Conservation (phyloP, 495 filamentous ascomycete species). For the Trichoderma orchidacearum region DNA sequence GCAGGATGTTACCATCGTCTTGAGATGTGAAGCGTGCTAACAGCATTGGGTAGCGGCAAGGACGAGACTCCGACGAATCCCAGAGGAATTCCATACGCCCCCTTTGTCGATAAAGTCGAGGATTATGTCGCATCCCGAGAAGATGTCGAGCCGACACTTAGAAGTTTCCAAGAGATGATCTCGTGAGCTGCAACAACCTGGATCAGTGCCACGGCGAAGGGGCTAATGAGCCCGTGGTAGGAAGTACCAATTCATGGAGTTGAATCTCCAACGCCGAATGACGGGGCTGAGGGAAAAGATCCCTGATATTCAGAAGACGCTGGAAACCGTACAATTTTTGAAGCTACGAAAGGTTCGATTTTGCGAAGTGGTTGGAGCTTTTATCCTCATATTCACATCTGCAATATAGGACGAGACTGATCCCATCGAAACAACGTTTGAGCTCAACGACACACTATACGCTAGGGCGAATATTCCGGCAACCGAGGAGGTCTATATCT, state of each 20-base stretch:
- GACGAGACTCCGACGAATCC: conserved; percentile 62
- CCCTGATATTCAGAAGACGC: conserved; percentile 93
- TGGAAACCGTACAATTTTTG: conserved; percentile 83
- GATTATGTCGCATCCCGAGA: conserved; percentile 80
- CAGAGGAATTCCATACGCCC: conserved; percentile 85
- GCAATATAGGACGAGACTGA: conserved; percentile 32
- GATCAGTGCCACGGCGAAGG: not conserved
- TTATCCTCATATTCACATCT: not conserved
- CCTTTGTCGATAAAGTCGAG: conserved; percentile 92
- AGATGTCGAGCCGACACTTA: conserved; percentile 80
- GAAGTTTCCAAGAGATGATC: conserved; percentile 98
- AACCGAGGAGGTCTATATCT: conserved; percentile 89
- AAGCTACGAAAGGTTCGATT: conserved; percentile 45
- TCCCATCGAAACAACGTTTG: conserved; percentile 80
- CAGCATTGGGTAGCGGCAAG: conserved; percentile 14
- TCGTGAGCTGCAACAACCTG: conserved; percentile 38
- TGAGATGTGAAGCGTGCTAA: not conserved
- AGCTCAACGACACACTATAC: conserved; percentile 91
- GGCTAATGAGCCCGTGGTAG: conserved; percentile 20
- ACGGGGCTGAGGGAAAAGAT: conserved; percentile 83
- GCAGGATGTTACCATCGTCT: not conserved
- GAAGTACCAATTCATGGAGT: conserved; percentile 99
- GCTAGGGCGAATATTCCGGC: conserved; percentile 71
- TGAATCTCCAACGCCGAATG: conserved; percentile 75
- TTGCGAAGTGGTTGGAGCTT: not conserved